Conservation (phyloP, 2,329 filamentous ascomycete species). For the Ambrosiella xylebori region DNA sequence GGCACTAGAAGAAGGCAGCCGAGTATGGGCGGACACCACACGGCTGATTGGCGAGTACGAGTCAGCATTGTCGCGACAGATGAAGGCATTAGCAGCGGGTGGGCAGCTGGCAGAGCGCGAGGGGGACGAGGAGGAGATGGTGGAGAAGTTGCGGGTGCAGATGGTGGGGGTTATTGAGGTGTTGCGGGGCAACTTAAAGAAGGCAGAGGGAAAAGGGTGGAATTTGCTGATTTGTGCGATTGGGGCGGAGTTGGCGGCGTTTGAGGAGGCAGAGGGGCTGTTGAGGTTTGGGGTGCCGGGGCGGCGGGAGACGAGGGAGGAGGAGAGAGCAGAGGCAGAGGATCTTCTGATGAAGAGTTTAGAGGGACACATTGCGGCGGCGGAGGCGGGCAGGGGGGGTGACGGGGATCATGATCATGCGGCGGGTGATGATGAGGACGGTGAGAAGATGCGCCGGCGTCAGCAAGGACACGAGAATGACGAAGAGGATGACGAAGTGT, state of each 20-base stretch:
- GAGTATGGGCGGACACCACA: constrained; percentile 48
- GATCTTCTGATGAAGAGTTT: constrained; percentile 14
- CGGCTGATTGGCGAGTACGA: constrained; percentile 48
- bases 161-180: constrained; percentile 39
- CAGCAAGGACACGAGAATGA: background rate
- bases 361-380: background rate
- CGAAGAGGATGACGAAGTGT: constrained; percentile 15
- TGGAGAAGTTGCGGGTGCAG: constrained; percentile 31
- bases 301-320: constrained; percentile 15
- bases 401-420: background rate
- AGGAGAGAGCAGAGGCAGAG: background rate
- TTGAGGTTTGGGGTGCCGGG: constrained; percentile 25
- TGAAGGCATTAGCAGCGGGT: constrained; percentile 23
- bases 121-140: constrained; percentile 21
- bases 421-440: background rate
- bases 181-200: constrained; percentile 34
- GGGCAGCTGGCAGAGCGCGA: background rate
- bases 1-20: constrained; percentile 49
- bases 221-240: constrained; percentile 60
- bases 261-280: constrained; percentile 41
- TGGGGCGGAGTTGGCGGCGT: constrained; percentile 54
- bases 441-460: background rate
- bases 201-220: constrained; percentile 48
- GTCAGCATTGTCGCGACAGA: constrained; percentile 36
- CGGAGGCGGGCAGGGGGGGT: background rate